phyloP scores from a whole-genome alignment of 2,329 filamentous ascomycete species.

The Trichoderma sp. region DNA sequence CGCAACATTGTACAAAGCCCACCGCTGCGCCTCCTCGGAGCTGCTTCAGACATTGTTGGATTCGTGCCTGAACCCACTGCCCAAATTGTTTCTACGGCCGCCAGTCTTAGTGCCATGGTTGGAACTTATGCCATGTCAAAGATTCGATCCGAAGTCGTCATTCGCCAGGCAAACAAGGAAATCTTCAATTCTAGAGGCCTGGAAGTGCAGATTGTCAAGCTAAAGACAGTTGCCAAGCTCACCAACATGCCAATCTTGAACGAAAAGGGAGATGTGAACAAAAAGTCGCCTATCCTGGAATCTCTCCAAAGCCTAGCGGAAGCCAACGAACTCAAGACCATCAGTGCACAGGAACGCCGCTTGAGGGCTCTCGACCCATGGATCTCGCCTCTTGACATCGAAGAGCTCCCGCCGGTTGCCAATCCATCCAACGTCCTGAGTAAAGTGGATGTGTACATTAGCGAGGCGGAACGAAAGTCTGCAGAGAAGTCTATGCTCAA shows the following conservation, averaged over 20 bases:
- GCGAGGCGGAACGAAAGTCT: neutral
- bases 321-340: neutral
- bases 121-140: conserved; percentile 2
- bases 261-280: neutral
- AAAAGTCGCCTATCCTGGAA: neutral
- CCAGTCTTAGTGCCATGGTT: neutral
- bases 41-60: neutral
- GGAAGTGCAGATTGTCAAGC: neutral
- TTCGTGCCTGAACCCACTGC: neutral
- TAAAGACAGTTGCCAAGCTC: neutral
- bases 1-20: neutral
- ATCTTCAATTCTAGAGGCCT: neutral
- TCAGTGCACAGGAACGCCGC: neutral
- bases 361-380: neutral
- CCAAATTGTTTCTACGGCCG: neutral
- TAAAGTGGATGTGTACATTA: neutral
- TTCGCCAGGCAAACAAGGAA: neutral
- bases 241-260: conserved; percentile 3
- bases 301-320: neutral
- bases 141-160: neutral
- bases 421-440: neutral
- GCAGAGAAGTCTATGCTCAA: conserved; percentile 8
- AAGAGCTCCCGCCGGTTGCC: neutral
- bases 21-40: neutral
- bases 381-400: neutral